These are phyloP conservation scores for Hypoxylon rickii DNA, from an alignment of 495 filamentous ascomycete genomes.

Conservation along the genomic window DNA sequence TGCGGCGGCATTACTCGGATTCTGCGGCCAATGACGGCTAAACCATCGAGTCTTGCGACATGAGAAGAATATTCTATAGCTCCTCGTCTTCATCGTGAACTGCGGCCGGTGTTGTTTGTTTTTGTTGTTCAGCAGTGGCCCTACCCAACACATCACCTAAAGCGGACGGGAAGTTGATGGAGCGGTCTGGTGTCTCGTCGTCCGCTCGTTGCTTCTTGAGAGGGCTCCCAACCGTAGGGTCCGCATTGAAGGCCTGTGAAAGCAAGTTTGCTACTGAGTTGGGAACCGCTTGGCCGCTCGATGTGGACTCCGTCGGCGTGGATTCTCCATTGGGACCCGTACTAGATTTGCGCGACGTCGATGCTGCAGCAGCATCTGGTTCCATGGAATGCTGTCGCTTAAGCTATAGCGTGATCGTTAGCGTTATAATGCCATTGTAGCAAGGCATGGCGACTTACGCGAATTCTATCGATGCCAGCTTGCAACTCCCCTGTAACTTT, in stretches of 20 bases:
- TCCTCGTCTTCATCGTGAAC: slow-evolving; percentile 50
- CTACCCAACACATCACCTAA: slow-evolving; percentile 53
- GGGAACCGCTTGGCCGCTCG: slow-evolving; percentile 35
- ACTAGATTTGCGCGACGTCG: slow-evolving; percentile 46
- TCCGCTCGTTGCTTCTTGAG: slow-evolving; percentile 82
- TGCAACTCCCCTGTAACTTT: slow-evolving; percentile 82
- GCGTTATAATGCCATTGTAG: slow-evolving; percentile 8
- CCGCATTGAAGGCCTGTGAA: slow-evolving; percentile 50
- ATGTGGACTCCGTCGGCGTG: slow-evolving; percentile 45
- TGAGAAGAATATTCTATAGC: slow-evolving; percentile 33
- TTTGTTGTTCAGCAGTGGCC: slow-evolving; percentile 46
- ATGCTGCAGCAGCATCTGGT: slow-evolving; percentile 56
- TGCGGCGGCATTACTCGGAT: not conserved
- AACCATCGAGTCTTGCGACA: not conserved
- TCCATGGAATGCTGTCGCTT: slow-evolving; percentile 95
- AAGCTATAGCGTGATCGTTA: slow-evolving; percentile 61
- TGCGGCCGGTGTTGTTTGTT: slow-evolving; percentile 33
- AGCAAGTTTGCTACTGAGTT: slow-evolving; percentile 47
- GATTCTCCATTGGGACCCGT: slow-evolving; percentile 38
- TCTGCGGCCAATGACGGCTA: not conserved
- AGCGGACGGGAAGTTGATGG: slow-evolving; percentile 49
- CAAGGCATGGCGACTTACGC: slow-evolving; percentile 60
- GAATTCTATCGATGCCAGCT: slow-evolving; percentile 89
- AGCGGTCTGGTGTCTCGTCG: slow-evolving; percentile 57
- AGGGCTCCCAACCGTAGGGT: slow-evolving; percentile 71